Percentiles rank a stretch among this genome's conserved stretches.
These are phyloP conservation scores for Phlyctochytrium arcticum DNA, from an alignment of 192 early-diverging fungal species.

Conservation along the genomic window DNA sequence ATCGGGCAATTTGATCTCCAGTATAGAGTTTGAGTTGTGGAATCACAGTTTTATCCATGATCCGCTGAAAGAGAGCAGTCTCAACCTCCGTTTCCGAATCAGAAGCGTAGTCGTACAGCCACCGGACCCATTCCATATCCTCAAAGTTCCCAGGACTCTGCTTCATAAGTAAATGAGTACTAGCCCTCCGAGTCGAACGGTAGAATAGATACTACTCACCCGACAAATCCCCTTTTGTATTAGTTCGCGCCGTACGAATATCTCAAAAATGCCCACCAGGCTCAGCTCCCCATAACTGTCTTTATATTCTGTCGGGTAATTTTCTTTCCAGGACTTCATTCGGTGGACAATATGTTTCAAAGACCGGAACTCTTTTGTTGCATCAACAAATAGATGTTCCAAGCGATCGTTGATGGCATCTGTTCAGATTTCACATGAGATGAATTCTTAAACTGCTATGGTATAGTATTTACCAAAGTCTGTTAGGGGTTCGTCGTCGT, in stretches of 20 bases:
- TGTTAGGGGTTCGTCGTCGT: not conserved
- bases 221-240: conserved; percentile 10
- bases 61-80: conserved; percentile 5
- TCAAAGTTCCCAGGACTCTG: conserved; percentile 10
- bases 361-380: conserved; percentile 22
- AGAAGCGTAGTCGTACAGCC: conserved; percentile 10
- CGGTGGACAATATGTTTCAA: conserved; percentile 25
- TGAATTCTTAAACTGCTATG: not conserved
- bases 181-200: not conserved
- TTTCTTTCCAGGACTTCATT: conserved; percentile 24
- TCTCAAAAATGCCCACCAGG: conserved; percentile 26
- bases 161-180: not conserved
- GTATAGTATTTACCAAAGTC: not conserved
- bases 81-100: conserved; percentile 6
- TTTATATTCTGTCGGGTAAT: conserved; percentile 31
- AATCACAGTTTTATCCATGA: conserved; percentile 30
- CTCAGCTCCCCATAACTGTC: conserved; percentile 27
- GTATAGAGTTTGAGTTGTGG: conserved; percentile 22
- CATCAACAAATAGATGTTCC: conserved; percentile 31
- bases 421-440: not conserved
- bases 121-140: conserved; percentile 26
- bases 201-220: not conserved
- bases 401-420: not conserved
- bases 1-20: too few species aligned
- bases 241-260: conserved; percentile 32